Evolutionary conservation across 2,329 filamentous ascomycete genomes (phyloP), one percentile per base, ranked within the genome.

Genomic region (Xylaria sp.): DNA sequence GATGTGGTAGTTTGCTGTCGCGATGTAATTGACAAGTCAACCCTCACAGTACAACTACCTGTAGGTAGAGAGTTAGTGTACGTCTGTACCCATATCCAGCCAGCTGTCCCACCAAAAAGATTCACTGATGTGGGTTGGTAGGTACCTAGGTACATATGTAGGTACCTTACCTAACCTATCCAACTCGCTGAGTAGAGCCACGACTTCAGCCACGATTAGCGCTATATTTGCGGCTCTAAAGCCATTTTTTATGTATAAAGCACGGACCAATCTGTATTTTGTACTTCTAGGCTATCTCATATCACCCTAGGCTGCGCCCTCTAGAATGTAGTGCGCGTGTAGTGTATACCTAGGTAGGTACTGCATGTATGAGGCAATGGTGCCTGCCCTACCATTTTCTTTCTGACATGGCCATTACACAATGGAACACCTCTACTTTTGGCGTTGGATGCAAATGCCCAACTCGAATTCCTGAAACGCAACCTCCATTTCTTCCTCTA

Each of bases 81-180:
- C 32, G 44, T 59, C n/a, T 39, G 44, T 46, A 34, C 32, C n/a
- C 1, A 13, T 41, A 37, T 60, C 32, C 20, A 63, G 70, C 63
- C 65, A 72, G 59, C 68, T 70, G 70, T 72, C 68, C 68, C 70
- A 59, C 70, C 65, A 70, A 67, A 69, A 64, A 62, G 56, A 55
- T 46, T 37, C 50, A 48, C 18, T 6, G 41, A 41, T 65, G 41
- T 46, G 56, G 46, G 37, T 25, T 48, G 28, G 13, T 48, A 46
- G 41, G 41, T 18, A 50, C 32, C 28, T 28, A 25, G 23, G 23
- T 25, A n/a, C n/a, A n/a, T n/a, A n/a, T n/a, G n/a, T n/a, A 28
- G 25, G 5, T 32, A n/a, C n/a, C n/a, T n/a, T n/a, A 23, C 37
- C 46, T n/a, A 32, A 48, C 3, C 28, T 28, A 28, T 28, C 5